These are phyloP conservation scores for Chrysophaeum taylorii DNA, from an alignment of 352 stramenopile genomes.

Conservation along the genomic window DNA sequence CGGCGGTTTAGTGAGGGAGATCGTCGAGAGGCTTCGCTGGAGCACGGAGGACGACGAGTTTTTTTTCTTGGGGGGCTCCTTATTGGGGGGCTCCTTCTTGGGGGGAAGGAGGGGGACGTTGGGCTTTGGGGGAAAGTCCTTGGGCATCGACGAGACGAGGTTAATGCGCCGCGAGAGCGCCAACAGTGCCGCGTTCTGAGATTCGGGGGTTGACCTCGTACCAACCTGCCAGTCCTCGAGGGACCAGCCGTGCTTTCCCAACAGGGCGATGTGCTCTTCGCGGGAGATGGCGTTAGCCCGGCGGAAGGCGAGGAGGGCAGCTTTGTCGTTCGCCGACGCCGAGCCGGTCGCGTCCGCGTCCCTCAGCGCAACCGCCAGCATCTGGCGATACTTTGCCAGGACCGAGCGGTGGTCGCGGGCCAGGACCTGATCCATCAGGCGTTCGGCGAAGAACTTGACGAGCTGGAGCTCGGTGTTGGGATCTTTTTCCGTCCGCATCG, in stretches of 20 bases:
- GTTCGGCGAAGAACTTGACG: not conserved
- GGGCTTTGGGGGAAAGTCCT: not conserved
- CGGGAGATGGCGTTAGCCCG: not conserved
- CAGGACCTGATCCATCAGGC: not conserved
- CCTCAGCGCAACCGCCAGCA: not conserved
- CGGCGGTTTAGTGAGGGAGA: too few species aligned
- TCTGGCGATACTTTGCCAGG: not conserved
- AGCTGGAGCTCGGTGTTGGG: not conserved
- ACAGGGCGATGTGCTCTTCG: not conserved
- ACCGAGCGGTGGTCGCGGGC: not conserved
- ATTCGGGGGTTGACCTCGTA: not conserved
- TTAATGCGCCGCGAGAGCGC: not conserved
- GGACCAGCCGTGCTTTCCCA: not conserved
- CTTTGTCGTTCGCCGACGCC: not conserved
- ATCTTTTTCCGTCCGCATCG: not conserved
- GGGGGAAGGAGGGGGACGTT: not conserved
- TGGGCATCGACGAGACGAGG: too few species aligned
- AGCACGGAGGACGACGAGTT: not conserved
- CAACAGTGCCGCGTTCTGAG: not conserved
- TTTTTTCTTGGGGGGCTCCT: not conserved
- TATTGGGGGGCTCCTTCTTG: not conserved
- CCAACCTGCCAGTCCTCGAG: not conserved
- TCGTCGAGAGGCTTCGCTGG: not conserved
- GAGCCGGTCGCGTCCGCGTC: not conserved
- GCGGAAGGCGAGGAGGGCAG: slow-evolving; percentile 5